These are phyloP conservation scores for Silene coronaria DNA, from an alignment of 179 eudicot species.

Conservation along the genomic window DNA sequence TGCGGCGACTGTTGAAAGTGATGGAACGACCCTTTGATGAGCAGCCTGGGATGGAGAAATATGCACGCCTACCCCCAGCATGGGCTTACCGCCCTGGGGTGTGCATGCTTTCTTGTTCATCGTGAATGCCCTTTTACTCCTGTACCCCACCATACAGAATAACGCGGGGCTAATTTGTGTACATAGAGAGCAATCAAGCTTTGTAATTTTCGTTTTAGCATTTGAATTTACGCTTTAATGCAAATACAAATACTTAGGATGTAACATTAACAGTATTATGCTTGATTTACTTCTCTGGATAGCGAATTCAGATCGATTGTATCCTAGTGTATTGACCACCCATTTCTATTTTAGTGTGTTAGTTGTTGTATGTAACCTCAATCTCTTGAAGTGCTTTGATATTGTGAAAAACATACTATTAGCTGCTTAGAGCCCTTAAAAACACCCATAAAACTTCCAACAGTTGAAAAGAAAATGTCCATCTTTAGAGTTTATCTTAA, in stretches of 20 bases:
- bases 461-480: no score
- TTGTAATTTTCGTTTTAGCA: conserved; percentile 8
- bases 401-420: no score
- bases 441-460: no score
- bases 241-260: neutral
- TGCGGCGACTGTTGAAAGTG: conserved; percentile 63
- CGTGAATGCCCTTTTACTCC: conserved; percentile 27
- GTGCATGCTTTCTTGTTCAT: conserved; percentile 97
- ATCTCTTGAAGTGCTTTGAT: no score
- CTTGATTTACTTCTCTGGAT: neutral
- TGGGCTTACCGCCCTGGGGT: conserved; percentile 99
- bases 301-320: no score
- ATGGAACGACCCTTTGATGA: conserved; percentile 84
- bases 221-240: conserved; percentile 1
- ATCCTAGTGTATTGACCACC: no score
- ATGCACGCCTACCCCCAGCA: conserved; percentile 96
- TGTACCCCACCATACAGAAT: neutral
- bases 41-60: conserved; percentile 96
- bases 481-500: no score
- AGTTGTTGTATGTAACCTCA: no score
- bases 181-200: conserved; percentile 19
- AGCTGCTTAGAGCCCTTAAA: no score
- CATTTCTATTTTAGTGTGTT: no score
- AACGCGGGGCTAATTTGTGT: conserved; percentile 17
- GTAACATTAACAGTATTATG: neutral